Percentiles rank a stretch among this genome's conserved stretches.
These are phyloP conservation scores for Tetrahymena borealis DNA, from an alignment of 73 alveolate species.

Conservation along the genomic window DNA sequence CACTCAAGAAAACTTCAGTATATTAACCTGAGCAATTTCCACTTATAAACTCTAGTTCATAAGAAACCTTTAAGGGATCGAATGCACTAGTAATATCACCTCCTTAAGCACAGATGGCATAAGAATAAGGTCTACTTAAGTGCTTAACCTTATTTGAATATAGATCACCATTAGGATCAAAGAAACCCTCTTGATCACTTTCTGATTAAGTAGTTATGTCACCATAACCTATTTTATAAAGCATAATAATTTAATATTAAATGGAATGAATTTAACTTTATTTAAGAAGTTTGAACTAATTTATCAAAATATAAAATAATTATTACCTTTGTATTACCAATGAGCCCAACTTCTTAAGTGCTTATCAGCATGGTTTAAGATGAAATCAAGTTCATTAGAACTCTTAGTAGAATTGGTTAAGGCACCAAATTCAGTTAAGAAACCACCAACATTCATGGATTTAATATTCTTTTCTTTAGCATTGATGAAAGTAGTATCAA, in stretches of 20 bases:
- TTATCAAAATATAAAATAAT: neutral
- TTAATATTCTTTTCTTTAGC: conserved; percentile 51
- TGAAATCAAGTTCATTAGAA: conserved; percentile 50
- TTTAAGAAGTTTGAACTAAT: neutral
- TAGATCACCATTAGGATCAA: conserved; percentile 54
- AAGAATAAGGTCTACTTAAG: conserved; percentile 55
- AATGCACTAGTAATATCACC: neutral
- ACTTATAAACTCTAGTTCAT: neutral
- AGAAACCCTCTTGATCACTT: conserved; percentile 51
- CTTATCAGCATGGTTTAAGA: conserved; percentile 42
- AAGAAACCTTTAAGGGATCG: neutral
- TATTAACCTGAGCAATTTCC: neutral
- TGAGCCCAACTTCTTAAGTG: conserved; percentile 65
- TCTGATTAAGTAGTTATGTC: conserved; percentile 66
- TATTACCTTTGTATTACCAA: conserved; percentile 61
- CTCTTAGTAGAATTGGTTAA: conserved; percentile 54
- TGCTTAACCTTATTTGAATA: conserved; percentile 56
- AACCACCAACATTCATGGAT: conserved; percentile 48
- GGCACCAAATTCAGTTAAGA: conserved; percentile 74
- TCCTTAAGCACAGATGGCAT: conserved; percentile 45
- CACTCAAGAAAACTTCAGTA: neutral
- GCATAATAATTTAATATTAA: no score
- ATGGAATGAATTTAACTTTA: no score
- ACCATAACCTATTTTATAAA: conserved; percentile 49
- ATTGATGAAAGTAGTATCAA: conserved; percentile 48